Base-by-base conservation (phyloP, 2,329 filamentous ascomycete genomes). In the Coniella lustricola region DNA sequence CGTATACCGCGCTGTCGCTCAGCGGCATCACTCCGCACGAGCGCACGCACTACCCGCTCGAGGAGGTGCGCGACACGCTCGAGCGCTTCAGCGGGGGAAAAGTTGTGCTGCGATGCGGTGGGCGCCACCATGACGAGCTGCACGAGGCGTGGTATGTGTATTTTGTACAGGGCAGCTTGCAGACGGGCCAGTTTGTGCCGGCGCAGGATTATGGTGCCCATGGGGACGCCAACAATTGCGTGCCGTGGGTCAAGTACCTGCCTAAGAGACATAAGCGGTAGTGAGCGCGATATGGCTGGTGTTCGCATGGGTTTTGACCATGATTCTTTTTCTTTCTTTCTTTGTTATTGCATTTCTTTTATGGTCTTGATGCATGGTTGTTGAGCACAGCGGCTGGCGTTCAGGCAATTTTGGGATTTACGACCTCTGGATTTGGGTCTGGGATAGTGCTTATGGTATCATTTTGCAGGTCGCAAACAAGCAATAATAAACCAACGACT, bases 71-170 rank as follows among this genome's bases (percentile, higher is more conserved):
- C 46, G 56, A 54, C 12, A 67, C 71, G 16, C 64, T 76, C 18
- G 69, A 71, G 58, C 56, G 59, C 16, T 67, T 65, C 49, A 73
- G 70, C 54, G 73, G 73, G 25, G 67, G 68, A 1, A 60, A 62
- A 8, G 71, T 73, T 3, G 69, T 70, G 41, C 64, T 76, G 44
- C 63, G 68, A 52, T 76, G 73, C 55, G 54, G 58, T 9, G 64
- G 67, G 2, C 54, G 61, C 2, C 51, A 58, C n/a, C 56, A 54
- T 18, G 65, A 70, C 18, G 63, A 66, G n/a, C 59, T 77, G 13
- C 67, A 76, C 51, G 71, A 76, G 62, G 70, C 71, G 14, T 76
- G 74, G 73, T 78, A 77, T 54, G 68, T 71, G 38, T 77, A 73
- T 57, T 73, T 76, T 51, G 69, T 78, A 8, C 64, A 69, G 57